Conservation (phyloP, 768 basidiomycete species). For the Clavaria fumosa region DNA sequence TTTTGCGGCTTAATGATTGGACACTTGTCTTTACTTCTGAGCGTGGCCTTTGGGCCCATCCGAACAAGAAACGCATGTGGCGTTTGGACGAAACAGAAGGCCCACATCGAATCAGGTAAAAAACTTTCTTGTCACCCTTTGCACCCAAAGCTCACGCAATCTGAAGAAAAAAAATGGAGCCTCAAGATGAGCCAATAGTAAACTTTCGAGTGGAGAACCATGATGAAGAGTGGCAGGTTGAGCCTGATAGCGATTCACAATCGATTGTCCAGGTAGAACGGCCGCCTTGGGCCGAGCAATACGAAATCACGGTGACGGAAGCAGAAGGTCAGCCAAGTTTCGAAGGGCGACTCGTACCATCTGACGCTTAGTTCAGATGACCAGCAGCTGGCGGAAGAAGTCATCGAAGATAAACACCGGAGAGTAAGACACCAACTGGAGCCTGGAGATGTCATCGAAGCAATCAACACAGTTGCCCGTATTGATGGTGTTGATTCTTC, state of each 20-base stretch:
- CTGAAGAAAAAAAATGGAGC: slow-evolving; percentile 63
- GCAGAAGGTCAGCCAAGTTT: slow-evolving; percentile 32
- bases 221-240: slow-evolving; percentile 31
- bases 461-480: slow-evolving; percentile 71
- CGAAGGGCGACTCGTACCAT: not conserved
- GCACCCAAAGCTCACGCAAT: not conserved
- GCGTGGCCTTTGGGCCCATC: slow-evolving; percentile 67
- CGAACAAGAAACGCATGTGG: slow-evolving; percentile 38
- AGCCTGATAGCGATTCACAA: slow-evolving; percentile 34
- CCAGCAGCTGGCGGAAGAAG: slow-evolving; percentile 55
- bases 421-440: slow-evolving; percentile 77
- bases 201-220: slow-evolving; percentile 32
- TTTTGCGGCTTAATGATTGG: slow-evolving; percentile 46
- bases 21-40: slow-evolving; percentile 50
- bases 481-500: slow-evolving; percentile 86
- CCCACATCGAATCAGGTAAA: slow-evolving; percentile 69
- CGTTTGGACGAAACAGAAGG: slow-evolving; percentile 86
- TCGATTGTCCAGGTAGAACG: slow-evolving; percentile 40
- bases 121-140: slow-evolving; percentile 1
- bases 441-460: slow-evolving; percentile 81
- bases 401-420: slow-evolving; percentile 79
- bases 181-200: slow-evolving; percentile 32
- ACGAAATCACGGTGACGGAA: slow-evolving; percentile 49
- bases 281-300: slow-evolving; percentile 60
- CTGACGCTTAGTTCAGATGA: slow-evolving; percentile 19